Evolutionary conservation across 116 monocot genomes (phyloP), one percentile per base, ranked within the genome.

Genomic region (Cymodocea nodosa): DNA sequence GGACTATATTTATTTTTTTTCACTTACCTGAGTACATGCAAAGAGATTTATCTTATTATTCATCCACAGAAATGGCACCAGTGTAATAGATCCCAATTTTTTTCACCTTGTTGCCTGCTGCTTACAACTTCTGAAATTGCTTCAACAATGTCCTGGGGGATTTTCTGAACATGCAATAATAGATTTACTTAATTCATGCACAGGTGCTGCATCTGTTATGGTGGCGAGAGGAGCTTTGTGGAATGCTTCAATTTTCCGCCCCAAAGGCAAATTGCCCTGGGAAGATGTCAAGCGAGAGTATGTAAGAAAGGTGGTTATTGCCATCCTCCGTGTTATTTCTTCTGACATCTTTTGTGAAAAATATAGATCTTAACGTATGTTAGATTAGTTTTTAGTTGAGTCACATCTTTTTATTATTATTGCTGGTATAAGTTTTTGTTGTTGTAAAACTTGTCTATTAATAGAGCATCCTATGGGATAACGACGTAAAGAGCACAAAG

Each of bases 381-480:
- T 30, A 30, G 30, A 30, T 30, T 30, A 30, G 30, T 30, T 30
- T 30, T 30, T 30, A 30, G 30, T 30, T 2, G 44, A 2, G 44
- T 44, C 9, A 44, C 6, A 6, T 44, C 44, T 11, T 44, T 44
- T 44, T 37, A 4, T 44, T 11, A 2, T 44, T 44, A 44, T 44
- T 44, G 6, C 4, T 44, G 44, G 4, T 6, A 11, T 11, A 44
- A 44, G 11, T 61, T 7, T 61, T 14, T 16, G 16, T 13, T 61
- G 61, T 11, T 17, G 36, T 62, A 37, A 30, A 36, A 40, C 14
- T 62, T 11, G 4, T 79, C 35, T 57, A 64, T 10, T 23, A 19
- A 14, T 85, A 98, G 97, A 74, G 91, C 76, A 91, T 97, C 63
- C 76, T 91, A 71, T 97, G 95, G 95, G 95, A 97, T 65, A 97